A percentile compares a stretch with the other conserved stretches of the same genome.
Conservation (phyloP, 345 rosid species). For the Gossypium stocksii region DNA sequence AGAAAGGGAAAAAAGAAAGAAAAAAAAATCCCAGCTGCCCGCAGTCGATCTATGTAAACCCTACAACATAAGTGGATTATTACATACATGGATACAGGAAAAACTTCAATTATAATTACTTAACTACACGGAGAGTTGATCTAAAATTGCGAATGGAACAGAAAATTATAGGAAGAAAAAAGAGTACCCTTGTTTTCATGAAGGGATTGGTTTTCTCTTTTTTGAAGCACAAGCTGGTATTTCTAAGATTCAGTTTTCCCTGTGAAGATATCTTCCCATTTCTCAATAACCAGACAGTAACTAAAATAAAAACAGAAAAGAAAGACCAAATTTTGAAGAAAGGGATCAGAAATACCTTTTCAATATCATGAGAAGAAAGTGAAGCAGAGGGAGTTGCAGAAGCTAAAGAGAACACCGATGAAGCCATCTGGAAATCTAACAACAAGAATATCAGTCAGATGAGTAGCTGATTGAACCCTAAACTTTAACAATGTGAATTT, state of each 20-base stretch:
- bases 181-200: constrained; percentile 47
- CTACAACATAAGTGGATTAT: neutral
- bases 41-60: neutral
- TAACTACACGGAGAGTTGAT: neutral
- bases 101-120: neutral
- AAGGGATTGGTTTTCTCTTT: constrained; percentile 35
- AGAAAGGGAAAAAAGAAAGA: neutral
- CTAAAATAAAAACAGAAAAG: neutral
- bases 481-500: neutral
- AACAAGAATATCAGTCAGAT: neutral
- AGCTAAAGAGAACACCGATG: constrained; percentile 55
- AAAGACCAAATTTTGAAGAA: neutral
- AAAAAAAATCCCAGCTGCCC: neutral
- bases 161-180: neutral
- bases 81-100: neutral
- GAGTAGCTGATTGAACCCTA: neutral
- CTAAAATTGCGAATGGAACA: neutral
- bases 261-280: constrained; percentile 14
- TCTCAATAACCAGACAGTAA: constrained; percentile 16
- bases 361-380: constrained; percentile 41
- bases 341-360: constrained; percentile 43
- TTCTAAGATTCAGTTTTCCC: constrained; percentile 65
- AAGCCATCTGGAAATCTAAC: constrained; percentile 47
- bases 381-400: constrained; percentile 42
- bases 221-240: constrained; percentile 25